Conservation (phyloP, 352 stramenopile species). For the Pythium phragmiticola region DNA sequence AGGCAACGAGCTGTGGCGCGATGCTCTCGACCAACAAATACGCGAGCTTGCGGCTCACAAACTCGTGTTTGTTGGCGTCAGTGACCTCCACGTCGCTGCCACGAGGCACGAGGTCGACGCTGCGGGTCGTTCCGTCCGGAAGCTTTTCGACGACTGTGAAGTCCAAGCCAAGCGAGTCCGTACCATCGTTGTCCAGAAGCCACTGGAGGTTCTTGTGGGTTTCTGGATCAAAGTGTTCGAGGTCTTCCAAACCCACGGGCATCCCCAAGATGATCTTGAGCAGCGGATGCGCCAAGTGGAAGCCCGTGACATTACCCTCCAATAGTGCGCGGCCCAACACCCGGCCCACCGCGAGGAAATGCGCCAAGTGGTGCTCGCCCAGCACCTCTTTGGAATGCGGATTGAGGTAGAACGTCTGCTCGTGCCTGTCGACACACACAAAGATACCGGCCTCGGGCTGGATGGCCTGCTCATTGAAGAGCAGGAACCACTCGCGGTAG, state of each 20-base stretch:
- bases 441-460: conserved; percentile 38
- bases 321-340: conserved; percentile 48
- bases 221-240: conserved; percentile 43
- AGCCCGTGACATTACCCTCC: conserved; percentile 90
- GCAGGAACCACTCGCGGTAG: conserved; percentile 75
- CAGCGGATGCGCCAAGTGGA: conserved; percentile 28
- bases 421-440: conserved; percentile 37
- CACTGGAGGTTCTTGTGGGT: conserved; percentile 24
- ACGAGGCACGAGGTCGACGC: conserved; percentile 40
- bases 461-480: conserved; percentile 53
- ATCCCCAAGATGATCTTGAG: conserved; percentile 41
- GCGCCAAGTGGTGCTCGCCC: conserved; percentile 33
- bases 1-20: conserved; percentile 46
- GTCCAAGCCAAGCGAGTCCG: conserved; percentile 38
- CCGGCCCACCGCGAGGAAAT: conserved; percentile 47
- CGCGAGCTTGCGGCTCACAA: conserved; percentile 80
- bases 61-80: conserved; percentile 94
- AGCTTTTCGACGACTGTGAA: conserved; percentile 51
- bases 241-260: conserved; percentile 37
- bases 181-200: conserved; percentile 28
- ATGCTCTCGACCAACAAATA: conserved; percentile 59
- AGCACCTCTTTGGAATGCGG: conserved; percentile 31
- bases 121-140: conserved; percentile 22
- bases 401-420: conserved; percentile 56
- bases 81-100: conserved; percentile 79